Evolutionary conservation across 1,139 yeast genomes (phyloP).

Genomic region (Kodamaea anthophila): DNA sequence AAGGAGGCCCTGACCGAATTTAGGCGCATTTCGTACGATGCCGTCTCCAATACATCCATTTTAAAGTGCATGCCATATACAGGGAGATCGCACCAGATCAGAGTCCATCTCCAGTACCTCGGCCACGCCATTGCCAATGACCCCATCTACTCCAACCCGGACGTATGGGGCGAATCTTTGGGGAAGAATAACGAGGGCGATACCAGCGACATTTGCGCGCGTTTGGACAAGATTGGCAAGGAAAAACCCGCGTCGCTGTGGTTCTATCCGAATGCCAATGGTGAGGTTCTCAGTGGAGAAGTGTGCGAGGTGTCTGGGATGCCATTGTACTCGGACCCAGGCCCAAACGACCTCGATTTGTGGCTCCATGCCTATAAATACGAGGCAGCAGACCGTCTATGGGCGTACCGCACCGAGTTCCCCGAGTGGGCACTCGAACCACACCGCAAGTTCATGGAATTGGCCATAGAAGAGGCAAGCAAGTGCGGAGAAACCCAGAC

Average conservation of each 20-base stretch:
- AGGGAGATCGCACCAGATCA: constrained; percentile 91
- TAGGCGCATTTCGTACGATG: constrained; percentile 55
- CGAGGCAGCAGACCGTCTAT: constrained; percentile 47
- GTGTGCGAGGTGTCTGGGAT: constrained; percentile 62
- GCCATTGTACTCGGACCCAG: constrained; percentile 83
- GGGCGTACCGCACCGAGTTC: constrained; percentile 74
- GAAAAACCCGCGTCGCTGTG: constrained; percentile 62
- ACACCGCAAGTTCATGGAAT: constrained; percentile 48
- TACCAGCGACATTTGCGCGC: constrained; percentile 35
- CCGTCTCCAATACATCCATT: constrained; percentile 51
- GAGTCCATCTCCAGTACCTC: constrained; percentile 83
- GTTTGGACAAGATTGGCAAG: constrained; percentile 63
- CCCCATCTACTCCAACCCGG: constrained; percentile 67
- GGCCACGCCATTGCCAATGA: constrained; percentile 94
- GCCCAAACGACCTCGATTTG: constrained; percentile 73
- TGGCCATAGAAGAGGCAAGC: constrained; percentile 71
- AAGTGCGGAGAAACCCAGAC: constrained; percentile 81
- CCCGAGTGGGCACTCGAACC: constrained; percentile 83
- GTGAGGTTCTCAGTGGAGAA: constrained; percentile 55
- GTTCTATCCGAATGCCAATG: constrained; percentile 51
- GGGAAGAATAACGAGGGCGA: constrained; percentile 52
- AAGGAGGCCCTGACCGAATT: constrained; percentile 58
- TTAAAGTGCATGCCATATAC: constrained; percentile 83
- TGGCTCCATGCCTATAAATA: constrained; percentile 90
- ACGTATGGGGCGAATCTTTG: constrained; percentile 64